Conservation (phyloP, 148 eudicot species). For the Rhododendron ferrugineum region DNA sequence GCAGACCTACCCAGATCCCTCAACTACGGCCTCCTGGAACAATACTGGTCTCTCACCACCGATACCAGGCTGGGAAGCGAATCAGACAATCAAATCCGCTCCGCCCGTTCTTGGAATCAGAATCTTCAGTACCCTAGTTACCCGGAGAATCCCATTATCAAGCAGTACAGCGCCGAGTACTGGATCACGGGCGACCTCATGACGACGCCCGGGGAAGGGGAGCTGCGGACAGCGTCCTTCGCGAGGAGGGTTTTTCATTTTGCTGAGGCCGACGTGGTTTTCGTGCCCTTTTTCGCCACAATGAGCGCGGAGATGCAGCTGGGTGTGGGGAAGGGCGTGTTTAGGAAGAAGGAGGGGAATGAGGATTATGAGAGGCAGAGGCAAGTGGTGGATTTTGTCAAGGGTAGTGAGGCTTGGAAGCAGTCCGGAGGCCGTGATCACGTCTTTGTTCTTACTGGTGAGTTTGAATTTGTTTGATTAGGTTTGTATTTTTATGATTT, state of each 20-base stretch:
- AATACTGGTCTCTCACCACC: slow-evolving; percentile 58
- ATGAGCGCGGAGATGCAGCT: slow-evolving; percentile 91
- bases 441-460: slow-evolving; percentile 92
- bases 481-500: neutral
- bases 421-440: slow-evolving; percentile 90
- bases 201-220: slow-evolving; percentile 26
- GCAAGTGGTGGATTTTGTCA: slow-evolving; percentile 65
- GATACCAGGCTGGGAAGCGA: slow-evolving; percentile 73
- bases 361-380: slow-evolving; percentile 79
- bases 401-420: slow-evolving; percentile 62
- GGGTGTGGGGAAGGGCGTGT: slow-evolving; percentile 49
- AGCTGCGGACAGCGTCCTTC: slow-evolving; percentile 44
- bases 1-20: slow-evolving; percentile 71
- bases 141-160: slow-evolving; percentile 78
- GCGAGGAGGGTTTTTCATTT: slow-evolving; percentile 62
- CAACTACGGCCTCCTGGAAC: slow-evolving; percentile 45
- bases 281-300: slow-evolving; percentile 91
- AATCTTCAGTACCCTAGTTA: slow-evolving; percentile 36
- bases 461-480: neutral
- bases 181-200: slow-evolving; percentile 89
- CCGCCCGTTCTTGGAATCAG: slow-evolving; percentile 20
- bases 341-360: slow-evolving; percentile 77
- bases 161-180: slow-evolving; percentile 95
- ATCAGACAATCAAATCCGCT: slow-evolving; percentile 59
- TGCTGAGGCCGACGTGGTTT: slow-evolving; percentile 66